A percentile compares a stretch with the other conserved stretches of the same genome.
Conservation (phyloP, 2,329 filamentous ascomycete species). For the Hypoxylon sp. region DNA sequence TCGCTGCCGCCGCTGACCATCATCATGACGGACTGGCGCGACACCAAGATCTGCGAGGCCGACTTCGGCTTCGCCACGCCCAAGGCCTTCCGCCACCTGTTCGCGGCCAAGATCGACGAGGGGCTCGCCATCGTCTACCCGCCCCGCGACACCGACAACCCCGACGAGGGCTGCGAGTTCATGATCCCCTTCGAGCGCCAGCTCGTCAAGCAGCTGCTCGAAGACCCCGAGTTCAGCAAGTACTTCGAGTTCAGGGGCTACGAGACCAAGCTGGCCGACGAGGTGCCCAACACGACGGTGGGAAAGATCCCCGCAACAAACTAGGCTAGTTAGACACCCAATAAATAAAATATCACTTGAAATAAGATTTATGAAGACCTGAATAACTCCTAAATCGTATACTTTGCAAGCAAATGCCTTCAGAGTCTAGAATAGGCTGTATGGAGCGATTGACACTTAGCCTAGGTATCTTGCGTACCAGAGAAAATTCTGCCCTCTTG, state of each 20-base stretch:
- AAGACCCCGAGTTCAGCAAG: slow-evolving; percentile 32
- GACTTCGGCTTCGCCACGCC: slow-evolving; percentile 36
- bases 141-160: slow-evolving; percentile 6
- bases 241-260: slow-evolving; percentile 37
- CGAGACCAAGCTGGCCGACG: slow-evolving; percentile 12
- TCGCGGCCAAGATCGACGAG: slow-evolving; percentile 20
- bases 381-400: too few relatives aligned
- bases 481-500: too few relatives aligned
- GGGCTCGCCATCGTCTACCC: slow-evolving; percentile 31
- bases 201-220: slow-evolving; percentile 17
- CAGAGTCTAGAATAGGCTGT: too few relatives aligned
- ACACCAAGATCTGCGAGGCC: slow-evolving; percentile 21
- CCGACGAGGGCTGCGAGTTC: slow-evolving; percentile 36
- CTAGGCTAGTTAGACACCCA: background rate
- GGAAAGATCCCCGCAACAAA: slow-evolving; percentile 6
- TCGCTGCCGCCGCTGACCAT: slow-evolving; percentile 42
- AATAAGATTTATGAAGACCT: too few relatives aligned
- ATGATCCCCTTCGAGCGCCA: slow-evolving; percentile 31
- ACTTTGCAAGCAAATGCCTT: too few relatives aligned
- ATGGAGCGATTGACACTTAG: too few relatives aligned
- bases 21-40: slow-evolving; percentile 32
- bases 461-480: too few relatives aligned
- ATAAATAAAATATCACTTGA: background rate
- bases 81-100: slow-evolving; percentile 28
- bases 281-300: background rate